A percentile compares a stretch with the other conserved stretches of the same genome.
phyloP scores from a whole-genome alignment of 768 basidiomycete species.

The Suillus paluster region DNA sequence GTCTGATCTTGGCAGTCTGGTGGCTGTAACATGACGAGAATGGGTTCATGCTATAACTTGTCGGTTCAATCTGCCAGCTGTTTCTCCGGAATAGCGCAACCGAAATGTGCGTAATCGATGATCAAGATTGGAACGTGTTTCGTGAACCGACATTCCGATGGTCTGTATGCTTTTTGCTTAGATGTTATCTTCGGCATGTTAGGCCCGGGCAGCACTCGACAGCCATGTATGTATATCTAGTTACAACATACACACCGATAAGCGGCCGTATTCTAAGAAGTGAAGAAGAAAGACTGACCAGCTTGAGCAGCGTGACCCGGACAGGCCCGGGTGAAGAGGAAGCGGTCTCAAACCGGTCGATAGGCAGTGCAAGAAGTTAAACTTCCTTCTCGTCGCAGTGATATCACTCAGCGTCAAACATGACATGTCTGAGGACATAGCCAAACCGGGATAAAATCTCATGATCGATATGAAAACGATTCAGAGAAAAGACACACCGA shows the following conservation, averaged over 20 bases:
- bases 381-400: not conserved
- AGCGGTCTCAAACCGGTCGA: not conserved
- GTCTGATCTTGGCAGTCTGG: not conserved
- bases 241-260: not conserved
- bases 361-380: not conserved
- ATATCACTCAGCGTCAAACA: not conserved
- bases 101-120: no score
- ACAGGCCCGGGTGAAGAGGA: not conserved
- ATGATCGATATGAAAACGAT: not conserved
- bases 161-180: not conserved
- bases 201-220: not conserved
- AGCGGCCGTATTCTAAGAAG: not conserved
- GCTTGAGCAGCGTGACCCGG: not conserved
- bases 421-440: not conserved
- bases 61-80: no score
- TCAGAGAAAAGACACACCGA: not conserved
- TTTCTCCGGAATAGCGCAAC: not conserved
- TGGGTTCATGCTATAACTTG: not conserved
- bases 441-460: not conserved
- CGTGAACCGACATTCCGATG: not conserved
- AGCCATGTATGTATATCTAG: not conserved
- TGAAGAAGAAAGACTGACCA: not conserved
- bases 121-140: not conserved
- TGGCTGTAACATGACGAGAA: no score
- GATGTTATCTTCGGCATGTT: not conserved